Conservation (phyloP, 108 stramenopile genomes). For the Nitzschia putrida region DNA sequence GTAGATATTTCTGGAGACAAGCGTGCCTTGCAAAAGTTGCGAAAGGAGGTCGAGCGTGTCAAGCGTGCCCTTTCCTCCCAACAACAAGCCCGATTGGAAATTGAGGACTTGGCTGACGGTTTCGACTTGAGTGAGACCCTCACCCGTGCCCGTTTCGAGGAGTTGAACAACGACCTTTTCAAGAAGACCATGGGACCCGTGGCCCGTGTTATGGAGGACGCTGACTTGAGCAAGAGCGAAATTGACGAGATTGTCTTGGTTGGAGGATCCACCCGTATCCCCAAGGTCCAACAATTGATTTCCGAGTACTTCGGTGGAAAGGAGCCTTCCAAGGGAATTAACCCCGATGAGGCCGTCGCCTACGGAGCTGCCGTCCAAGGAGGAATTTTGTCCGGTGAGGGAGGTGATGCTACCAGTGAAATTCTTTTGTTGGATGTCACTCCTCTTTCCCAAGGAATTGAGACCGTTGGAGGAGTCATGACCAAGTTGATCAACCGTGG, state of each 20-base stretch:
- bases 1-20: conserved; percentile 81
- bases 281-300: conserved; percentile 91
- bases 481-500: conserved; percentile 92
- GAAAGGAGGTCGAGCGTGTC: conserved; percentile 87
- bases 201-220: conserved; percentile 90
- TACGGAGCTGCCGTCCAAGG: conserved; percentile 97
- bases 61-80: conserved; percentile 88
- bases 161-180: conserved; percentile 96
- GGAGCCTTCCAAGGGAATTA: conserved; percentile 93
- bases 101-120: conserved; percentile 81
- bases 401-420: conserved; percentile 73
- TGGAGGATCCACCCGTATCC: conserved; percentile 97
- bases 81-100: conserved; percentile 82
- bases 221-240: conserved; percentile 84
- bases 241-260: conserved; percentile 97
- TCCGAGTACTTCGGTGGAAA: conserved; percentile 96
- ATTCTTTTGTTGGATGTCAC: conserved; percentile 82
- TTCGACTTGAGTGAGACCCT: conserved; percentile 84
- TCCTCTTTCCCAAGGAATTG: conserved; percentile 88
- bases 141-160: conserved; percentile 96
- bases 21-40: conserved; percentile 85
- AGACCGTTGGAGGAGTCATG: conserved; percentile 95
- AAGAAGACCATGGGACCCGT: conserved; percentile 97
- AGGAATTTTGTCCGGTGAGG: conserved; percentile 87
- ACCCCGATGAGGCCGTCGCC: conserved; percentile 98